Conservation (phyloP, 2,329 filamentous ascomycete genomes). For the Phaeosphaeriaceae sp. region DNA sequence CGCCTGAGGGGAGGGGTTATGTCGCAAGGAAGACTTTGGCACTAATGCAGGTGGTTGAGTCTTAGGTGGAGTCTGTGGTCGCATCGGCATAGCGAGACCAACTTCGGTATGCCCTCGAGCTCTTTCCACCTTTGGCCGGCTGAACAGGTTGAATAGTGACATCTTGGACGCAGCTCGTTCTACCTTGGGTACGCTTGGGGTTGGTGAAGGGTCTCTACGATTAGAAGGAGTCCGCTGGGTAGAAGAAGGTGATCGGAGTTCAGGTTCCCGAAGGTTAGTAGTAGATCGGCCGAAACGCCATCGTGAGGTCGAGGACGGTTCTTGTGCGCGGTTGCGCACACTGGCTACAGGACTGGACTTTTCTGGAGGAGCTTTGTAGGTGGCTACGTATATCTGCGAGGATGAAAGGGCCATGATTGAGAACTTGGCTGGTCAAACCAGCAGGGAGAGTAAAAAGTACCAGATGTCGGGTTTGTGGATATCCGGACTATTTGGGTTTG, state of each 20-base stretch:
- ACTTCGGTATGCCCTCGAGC: constrained; percentile 54
- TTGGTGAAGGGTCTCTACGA: constrained; percentile 8
- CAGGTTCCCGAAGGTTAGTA: constrained; percentile 35
- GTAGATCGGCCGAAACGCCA: constrained; percentile 47
- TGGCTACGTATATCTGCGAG: constrained; percentile 18
- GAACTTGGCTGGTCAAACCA: constrained; percentile 12
- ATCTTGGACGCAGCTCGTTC: constrained; percentile 51
- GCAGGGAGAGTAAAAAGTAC: constrained; percentile 1
- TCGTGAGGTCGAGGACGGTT: constrained; percentile 36
- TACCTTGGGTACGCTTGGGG: constrained; percentile 31
- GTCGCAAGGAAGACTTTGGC: constrained; percentile 37
- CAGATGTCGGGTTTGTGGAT: constrained; percentile 3
- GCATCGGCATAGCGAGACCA: constrained; percentile 47
- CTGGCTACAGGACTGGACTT: constrained; percentile 21
- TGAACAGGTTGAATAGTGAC: constrained; percentile 59
- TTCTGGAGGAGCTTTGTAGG: constrained; percentile 35
- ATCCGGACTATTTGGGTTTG: constrained; percentile 8
- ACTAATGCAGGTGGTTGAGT: constrained; percentile 22
- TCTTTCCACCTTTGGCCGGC: constrained; percentile 57
- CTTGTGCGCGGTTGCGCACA: constrained; percentile 30
- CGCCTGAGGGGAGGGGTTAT: constrained; percentile 36
- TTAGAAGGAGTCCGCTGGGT: constrained; percentile 2
- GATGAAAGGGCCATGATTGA: constrained; percentile 20
- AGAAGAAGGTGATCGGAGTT: constrained; percentile 12
- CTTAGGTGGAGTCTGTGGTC: constrained; percentile 36